phyloP scores from a whole-genome alignment of 495 filamentous ascomycete species.

The Hyphodiscus hymeniophilus region DNA sequence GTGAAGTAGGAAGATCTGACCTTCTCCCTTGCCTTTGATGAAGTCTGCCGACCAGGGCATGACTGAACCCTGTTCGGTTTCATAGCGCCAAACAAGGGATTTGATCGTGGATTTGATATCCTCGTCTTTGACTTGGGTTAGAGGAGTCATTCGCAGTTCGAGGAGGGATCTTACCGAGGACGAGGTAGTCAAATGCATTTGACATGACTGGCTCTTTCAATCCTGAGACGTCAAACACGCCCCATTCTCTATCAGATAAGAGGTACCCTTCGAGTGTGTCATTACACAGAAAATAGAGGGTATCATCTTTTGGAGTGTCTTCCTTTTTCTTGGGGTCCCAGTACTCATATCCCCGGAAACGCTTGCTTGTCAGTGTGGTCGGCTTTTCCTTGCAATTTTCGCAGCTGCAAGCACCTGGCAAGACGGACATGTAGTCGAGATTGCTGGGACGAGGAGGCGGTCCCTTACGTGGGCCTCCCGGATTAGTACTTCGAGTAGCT shows the following conservation, averaged over 20 bases:
- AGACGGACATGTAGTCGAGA: background rate
- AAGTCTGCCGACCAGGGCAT: slow-evolving; percentile 16
- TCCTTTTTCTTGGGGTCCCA: background rate
- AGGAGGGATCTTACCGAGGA: background rate
- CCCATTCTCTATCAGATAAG: background rate
- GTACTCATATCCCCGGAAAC: background rate
- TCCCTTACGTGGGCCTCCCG: background rate
- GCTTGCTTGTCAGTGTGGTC: background rate
- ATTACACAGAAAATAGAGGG: background rate
- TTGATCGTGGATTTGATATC: background rate
- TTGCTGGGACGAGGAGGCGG: background rate
- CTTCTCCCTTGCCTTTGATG: slow-evolving; percentile 21
- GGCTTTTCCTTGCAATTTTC: background rate
- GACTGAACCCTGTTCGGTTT: background rate
- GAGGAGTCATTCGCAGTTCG: background rate
- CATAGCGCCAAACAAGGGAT: background rate
- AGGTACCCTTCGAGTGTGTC: background rate
- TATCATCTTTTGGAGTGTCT: background rate
- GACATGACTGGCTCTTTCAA: background rate
- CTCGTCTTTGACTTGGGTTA: background rate
- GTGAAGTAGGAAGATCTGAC: slow-evolving; percentile 24
- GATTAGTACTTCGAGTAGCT: background rate
- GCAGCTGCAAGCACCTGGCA: background rate
- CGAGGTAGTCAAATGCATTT: background rate
- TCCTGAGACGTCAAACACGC: background rate